Conservation (phyloP, 805 yeast species). For the Kodamaea leandrae region DNA sequence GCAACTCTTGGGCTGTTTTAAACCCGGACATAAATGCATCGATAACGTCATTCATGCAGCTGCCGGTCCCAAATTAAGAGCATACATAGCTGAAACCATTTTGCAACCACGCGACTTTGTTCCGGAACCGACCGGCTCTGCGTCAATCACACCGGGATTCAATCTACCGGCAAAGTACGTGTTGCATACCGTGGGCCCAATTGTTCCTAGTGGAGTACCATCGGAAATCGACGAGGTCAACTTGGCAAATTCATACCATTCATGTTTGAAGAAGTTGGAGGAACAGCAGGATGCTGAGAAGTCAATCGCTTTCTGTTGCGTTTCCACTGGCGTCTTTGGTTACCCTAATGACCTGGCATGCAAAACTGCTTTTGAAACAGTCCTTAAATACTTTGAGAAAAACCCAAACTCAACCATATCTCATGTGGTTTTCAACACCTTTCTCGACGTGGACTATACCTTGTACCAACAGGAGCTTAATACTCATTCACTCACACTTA, state of each 20-base stretch:
- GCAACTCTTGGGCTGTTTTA: slow-evolving; percentile 4
- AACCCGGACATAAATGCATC: slow-evolving; percentile 4
- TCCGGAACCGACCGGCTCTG: slow-evolving; percentile 4
- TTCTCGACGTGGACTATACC: neutral
- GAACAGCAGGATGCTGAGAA: neutral
- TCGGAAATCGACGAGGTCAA: neutral
- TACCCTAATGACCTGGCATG: slow-evolving; percentile 5
- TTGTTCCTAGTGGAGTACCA: neutral
- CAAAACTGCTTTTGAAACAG: slow-evolving; percentile 1
- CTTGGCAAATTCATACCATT: neutral
- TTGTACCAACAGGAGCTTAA: neutral
- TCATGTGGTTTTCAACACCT: slow-evolving; percentile 3
- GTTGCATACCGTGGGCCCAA: slow-evolving; percentile 6
- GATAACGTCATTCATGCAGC: slow-evolving; percentile 6
- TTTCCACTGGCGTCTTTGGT: slow-evolving; percentile 5
- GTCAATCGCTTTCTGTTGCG: slow-evolving; percentile 6
- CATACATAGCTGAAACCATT: neutral
- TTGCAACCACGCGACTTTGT: slow-evolving; percentile 1
- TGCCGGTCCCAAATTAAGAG: slow-evolving; percentile 5
- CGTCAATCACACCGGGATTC: slow-evolving; percentile 5
- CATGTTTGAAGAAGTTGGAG: neutral
- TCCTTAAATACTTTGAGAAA: slow-evolving; percentile 2
- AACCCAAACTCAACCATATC: neutral
- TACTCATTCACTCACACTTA: neutral
- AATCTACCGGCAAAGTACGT: slow-evolving; percentile 2